These are phyloP conservation scores for Penicillium sp. DNA, from an alignment of 2,329 filamentous ascomycete genomes.

Conservation along the genomic window DNA sequence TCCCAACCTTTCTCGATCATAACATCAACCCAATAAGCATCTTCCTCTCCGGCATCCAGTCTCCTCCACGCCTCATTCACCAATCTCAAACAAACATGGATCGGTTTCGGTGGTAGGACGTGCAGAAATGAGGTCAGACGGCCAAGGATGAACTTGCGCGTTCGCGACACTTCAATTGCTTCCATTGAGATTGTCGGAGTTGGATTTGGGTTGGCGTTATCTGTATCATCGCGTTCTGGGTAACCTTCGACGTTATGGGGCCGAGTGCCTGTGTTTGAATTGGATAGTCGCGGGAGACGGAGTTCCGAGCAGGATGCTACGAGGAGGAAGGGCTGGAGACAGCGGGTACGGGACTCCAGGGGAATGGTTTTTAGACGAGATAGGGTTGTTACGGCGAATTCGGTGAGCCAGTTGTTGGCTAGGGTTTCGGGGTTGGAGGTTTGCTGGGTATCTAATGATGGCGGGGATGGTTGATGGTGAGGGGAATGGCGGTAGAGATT, in stretches of 20 bases:
- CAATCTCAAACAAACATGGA: conserved; percentile 51
- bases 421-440: conserved; percentile 14
- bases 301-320: conserved; percentile 54
- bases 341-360: conserved; percentile 54
- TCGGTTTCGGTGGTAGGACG: conserved; percentile 53
- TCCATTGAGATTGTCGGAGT: conserved; percentile 34
- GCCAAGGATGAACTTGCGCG: conserved; percentile 51
- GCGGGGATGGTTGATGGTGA: conserved; percentile 17
- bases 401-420: conserved; percentile 47
- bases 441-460: conserved; percentile 3
- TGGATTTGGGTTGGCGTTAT: conserved; percentile 23
- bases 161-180: conserved; percentile 49
- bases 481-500: conserved; percentile 12
- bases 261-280: neutral
- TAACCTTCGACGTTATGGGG: neutral
- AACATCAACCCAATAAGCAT: conserved; percentile 57
- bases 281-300: conserved; percentile 42
- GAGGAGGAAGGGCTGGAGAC: conserved; percentile 54
- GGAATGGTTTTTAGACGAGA: conserved; percentile 51
- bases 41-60: conserved; percentile 48
- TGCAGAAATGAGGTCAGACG: conserved; percentile 48
- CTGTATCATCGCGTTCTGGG: conserved; percentile 16
- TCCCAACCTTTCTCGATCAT: conserved; percentile 59
- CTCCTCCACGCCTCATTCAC: conserved; percentile 55
- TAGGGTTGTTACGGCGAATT: conserved; percentile 53